Conservation (phyloP, 2,329 filamentous ascomycete species). For the Spiromastix sp. region DNA sequence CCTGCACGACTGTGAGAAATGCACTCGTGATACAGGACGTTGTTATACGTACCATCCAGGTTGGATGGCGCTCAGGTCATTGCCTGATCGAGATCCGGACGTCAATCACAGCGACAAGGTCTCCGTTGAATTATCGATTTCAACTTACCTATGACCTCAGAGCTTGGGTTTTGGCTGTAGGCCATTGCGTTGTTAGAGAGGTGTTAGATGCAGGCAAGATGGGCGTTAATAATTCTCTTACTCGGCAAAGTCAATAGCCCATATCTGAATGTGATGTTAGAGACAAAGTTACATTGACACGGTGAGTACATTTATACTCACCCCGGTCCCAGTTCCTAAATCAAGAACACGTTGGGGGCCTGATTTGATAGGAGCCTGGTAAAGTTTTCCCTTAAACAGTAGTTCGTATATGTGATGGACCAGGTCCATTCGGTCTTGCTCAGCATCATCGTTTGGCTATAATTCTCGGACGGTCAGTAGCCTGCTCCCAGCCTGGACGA, state of each 20-base stretch:
- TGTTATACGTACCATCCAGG: conserved; percentile 3
- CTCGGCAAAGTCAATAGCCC: conserved; percentile 34
- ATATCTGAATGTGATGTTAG: conserved; percentile 20
- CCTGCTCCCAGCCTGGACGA: background rate
- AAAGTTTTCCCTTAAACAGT: conserved; percentile 16
- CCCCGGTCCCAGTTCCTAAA: conserved; percentile 31
- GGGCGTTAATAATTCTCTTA: conserved; percentile 11
- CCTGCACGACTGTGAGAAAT: conserved; percentile 7
- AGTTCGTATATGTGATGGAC: conserved; percentile 20
- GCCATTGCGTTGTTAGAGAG: conserved; percentile 7
- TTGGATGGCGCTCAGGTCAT: conserved; percentile 7
- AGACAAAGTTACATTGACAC: conserved; percentile 1
- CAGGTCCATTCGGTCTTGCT: conserved; percentile 25
- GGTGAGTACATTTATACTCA: conserved; percentile 12
- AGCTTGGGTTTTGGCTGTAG: conserved; percentile 2
- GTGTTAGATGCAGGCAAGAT: background rate
- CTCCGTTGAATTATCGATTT: conserved; percentile 3
- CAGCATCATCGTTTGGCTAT: conserved; percentile 27
- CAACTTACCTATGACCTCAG: conserved; percentile 9
- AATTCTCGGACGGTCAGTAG: too few relatives aligned
- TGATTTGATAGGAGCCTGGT: conserved; percentile 13
- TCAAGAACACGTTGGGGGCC: conserved; percentile 26
- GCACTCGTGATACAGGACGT: background rate
- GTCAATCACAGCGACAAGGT: background rate
- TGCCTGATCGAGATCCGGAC: background rate